Conservation (phyloP, 2,329 filamentous ascomycete species). For the Huntiella abstrusa region DNA sequence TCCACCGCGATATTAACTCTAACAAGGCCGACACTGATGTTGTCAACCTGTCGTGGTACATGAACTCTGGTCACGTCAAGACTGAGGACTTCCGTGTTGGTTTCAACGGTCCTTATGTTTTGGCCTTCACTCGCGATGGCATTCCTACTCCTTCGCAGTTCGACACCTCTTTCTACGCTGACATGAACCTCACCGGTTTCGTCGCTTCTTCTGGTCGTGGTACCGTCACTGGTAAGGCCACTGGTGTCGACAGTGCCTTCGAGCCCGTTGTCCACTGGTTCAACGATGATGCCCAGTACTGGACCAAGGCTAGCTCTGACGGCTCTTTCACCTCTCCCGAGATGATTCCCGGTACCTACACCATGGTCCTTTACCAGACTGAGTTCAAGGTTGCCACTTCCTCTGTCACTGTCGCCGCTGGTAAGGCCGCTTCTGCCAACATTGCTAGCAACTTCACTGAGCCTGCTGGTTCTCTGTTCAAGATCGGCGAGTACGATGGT, state of each 20-base stretch:
- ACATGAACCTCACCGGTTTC: constrained; percentile 38
- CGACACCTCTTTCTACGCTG: constrained; percentile 40
- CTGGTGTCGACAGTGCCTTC: constrained; percentile 32
- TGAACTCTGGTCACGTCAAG: constrained; percentile 46
- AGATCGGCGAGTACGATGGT: constrained; percentile 48
- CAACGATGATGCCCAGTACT: constrained; percentile 45
- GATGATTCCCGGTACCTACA: constrained; percentile 51
- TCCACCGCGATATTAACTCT: constrained; percentile 45
- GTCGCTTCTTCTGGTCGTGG: constrained; percentile 37
- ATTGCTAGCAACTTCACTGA: constrained; percentile 29
- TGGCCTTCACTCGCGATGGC: constrained; percentile 39
- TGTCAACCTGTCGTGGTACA: constrained; percentile 46
- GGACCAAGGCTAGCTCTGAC: constrained; percentile 34
- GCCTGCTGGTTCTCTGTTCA: constrained; percentile 36
- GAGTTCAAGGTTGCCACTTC: constrained; percentile 35
- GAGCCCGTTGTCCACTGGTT: constrained; percentile 46
- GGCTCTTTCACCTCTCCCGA: constrained; percentile 43
- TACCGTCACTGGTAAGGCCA: constrained; percentile 39
- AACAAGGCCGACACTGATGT: constrained; percentile 38
- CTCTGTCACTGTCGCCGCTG: constrained; percentile 30
- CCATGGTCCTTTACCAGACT: constrained; percentile 44
- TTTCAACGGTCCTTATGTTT: constrained; percentile 45
- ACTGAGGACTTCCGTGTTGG: constrained; percentile 44
- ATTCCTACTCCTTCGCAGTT: constrained; percentile 28
- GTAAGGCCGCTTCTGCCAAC: constrained; percentile 27